Percentiles rank a stretch among this genome's conserved stretches.
phyloP scores from a whole-genome alignment of 768 basidiomycete species.

The Nidula microcarpa region DNA sequence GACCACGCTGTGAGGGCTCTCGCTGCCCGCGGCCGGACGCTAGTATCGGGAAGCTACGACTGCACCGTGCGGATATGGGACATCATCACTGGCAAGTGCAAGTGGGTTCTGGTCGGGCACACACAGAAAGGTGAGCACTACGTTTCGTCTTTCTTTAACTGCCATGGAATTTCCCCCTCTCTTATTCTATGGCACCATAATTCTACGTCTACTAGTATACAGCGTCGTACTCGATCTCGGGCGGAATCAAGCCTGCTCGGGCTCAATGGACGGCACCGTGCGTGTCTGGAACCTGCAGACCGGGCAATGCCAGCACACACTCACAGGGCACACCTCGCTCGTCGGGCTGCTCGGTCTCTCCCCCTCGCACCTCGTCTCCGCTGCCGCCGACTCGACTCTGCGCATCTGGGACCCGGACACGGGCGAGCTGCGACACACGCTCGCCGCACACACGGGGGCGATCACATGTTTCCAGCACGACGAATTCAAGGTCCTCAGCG shows the following conservation, averaged over 20 bases:
- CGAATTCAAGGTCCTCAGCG: conserved; percentile 94
- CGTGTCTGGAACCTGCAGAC: conserved; percentile 89
- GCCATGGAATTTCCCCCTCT: background rate
- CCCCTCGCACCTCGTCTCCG: conserved; percentile 87
- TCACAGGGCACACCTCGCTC: conserved; percentile 91
- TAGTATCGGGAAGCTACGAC: conserved; percentile 96
- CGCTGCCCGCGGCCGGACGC: conserved; percentile 84
- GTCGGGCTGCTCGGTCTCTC: conserved; percentile 92
- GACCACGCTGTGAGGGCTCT: conserved; percentile 89
- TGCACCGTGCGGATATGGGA: conserved; percentile 96
- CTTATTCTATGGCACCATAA: background rate
- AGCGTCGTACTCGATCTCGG: conserved; percentile 87
- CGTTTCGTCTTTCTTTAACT: background rate
- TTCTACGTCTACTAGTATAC: conserved; percentile 58
- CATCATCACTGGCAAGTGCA: conserved; percentile 76
- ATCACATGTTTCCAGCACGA: conserved; percentile 99
- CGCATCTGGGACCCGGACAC: conserved; percentile 92
- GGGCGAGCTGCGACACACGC: conserved; percentile 74
- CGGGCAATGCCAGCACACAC: conserved; percentile 74
- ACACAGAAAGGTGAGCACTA: conserved; percentile 76
- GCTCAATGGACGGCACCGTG: conserved; percentile 97
- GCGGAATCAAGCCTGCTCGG: conserved; percentile 90
- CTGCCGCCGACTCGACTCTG: conserved; percentile 93
- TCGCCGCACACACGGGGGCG: conserved; percentile 93
- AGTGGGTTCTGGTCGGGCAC: conserved; percentile 81